Evolutionary conservation across 768 basidiomycete species (phyloP).

Genomic region (Cystobasidium ongulense): DNA sequence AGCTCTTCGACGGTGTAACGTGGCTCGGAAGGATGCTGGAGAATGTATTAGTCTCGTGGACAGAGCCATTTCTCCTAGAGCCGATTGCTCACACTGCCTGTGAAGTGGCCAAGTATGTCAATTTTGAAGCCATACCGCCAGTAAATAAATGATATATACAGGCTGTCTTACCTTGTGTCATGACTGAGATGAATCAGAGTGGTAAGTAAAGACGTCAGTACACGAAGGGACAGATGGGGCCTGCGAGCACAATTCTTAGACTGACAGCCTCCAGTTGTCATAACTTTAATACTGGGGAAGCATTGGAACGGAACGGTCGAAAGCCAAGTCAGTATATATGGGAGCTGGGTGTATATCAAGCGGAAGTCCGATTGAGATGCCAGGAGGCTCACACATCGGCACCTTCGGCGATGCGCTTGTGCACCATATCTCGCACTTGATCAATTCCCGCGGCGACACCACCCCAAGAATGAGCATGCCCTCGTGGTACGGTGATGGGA

Average conservation of each 20-base stretch:
- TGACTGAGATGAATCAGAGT: neutral
- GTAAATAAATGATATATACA: neutral
- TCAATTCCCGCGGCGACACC: neutral
- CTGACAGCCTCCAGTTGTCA: conserved; percentile 4
- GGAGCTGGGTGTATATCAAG: too few species aligned
- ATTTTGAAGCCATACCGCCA: neutral
- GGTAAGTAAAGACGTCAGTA: too few species aligned
- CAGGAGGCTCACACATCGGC: neutral
- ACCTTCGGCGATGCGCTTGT: neutral
- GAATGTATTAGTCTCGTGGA: neutral
- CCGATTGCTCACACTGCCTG: neutral
- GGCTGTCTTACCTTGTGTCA: neutral
- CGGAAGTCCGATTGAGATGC: too few species aligned
- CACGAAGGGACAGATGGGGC: too few species aligned
- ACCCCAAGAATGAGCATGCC: neutral
- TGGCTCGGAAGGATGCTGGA: conserved; percentile 1
- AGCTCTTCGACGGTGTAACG: conserved; percentile 12
- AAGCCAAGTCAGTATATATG: too few species aligned
- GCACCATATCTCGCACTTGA: neutral
- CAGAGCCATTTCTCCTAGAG: neutral
- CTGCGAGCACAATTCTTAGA: neutral
- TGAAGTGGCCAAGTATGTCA: too few species aligned
- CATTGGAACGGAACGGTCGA: too few species aligned
- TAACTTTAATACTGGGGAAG: conserved; percentile 10
- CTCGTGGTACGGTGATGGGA: neutral